A percentile compares a stretch with the other conserved stretches of the same genome.
phyloP scores from a whole-genome alignment of 1,284 basidiomycete species.

The Austroboletus novae-zelandiae region DNA sequence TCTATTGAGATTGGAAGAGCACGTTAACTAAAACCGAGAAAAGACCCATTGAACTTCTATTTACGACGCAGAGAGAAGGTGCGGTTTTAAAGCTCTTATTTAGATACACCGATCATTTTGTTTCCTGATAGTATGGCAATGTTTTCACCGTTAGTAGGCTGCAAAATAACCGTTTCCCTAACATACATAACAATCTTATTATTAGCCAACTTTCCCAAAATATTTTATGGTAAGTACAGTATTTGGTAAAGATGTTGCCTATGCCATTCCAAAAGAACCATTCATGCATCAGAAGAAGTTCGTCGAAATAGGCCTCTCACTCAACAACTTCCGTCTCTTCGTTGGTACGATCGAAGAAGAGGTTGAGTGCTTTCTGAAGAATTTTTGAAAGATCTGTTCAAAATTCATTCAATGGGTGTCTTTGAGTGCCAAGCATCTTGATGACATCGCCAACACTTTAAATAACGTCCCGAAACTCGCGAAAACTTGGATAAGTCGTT shows the following conservation, averaged over 20 bases:
- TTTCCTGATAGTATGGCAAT: constrained; percentile 51
- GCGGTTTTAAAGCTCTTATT: constrained; percentile 36
- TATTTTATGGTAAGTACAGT: constrained; percentile 88
- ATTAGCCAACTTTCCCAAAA: constrained; percentile 38
- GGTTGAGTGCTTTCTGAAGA: constrained; percentile 68
- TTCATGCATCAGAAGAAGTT: constrained; percentile 99
- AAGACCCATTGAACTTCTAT: constrained; percentile 79
- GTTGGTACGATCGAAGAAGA: constrained; percentile 90
- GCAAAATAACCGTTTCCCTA: constrained; percentile 88
- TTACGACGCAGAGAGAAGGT: constrained; percentile 82
- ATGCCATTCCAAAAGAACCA: constrained; percentile 94
- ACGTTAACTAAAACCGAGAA: too few species aligned
- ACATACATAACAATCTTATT: neutral
- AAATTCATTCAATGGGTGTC: constrained; percentile 70
- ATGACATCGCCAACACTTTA: constrained; percentile 93
- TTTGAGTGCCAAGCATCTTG: constrained; percentile 73
- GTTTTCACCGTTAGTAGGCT: constrained; percentile 95
- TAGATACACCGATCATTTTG: neutral
- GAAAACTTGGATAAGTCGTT: constrained; percentile 79
- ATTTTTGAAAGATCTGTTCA: constrained; percentile 64
- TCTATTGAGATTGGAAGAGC: too few species aligned
- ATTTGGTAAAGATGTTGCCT: constrained; percentile 97
- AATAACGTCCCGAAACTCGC: constrained; percentile 88
- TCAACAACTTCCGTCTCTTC: constrained; percentile 90
- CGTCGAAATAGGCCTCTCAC: constrained; percentile 90